phyloP scores from a whole-genome alignment of 2,329 filamentous ascomycete genomes.

The Nemania serpens region DNA sequence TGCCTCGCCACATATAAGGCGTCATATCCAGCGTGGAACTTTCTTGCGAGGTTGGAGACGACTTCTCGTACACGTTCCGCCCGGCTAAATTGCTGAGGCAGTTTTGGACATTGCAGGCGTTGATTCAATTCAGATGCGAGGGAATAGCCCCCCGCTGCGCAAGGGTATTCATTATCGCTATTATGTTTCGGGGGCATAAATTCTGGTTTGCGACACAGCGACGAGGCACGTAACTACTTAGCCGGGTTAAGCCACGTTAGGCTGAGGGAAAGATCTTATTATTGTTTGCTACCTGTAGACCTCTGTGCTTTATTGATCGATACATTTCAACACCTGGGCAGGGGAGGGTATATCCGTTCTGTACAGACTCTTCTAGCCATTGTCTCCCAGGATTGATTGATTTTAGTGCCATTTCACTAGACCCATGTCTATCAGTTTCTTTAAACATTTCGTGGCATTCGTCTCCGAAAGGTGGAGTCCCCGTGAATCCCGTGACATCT shows the following conservation, averaged over 20 bases:
- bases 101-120: too few relatives aligned
- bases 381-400: not conserved
- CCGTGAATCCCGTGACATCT: not conserved
- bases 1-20: too few relatives aligned
- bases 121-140: too few relatives aligned
- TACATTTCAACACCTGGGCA: not conserved
- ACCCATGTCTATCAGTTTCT: constrained; percentile 11
- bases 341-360: constrained; percentile 18
- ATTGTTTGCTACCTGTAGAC: not conserved
- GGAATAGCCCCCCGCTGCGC: too few relatives aligned
- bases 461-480: not conserved
- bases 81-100: too few relatives aligned
- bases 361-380: constrained; percentile 10
- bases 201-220: too few relatives aligned
- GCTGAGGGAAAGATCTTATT: not conserved
- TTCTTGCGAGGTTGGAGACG: too few relatives aligned
- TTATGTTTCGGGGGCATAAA: too few relatives aligned
- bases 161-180: too few relatives aligned
- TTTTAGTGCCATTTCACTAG: constrained; percentile 7
- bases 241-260: not conserved
- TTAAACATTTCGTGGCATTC: not conserved
- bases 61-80: too few relatives aligned
- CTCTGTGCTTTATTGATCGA: not conserved
- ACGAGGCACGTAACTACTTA: too few relatives aligned
- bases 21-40: too few relatives aligned